Base-by-base conservation (phyloP, 2,329 filamentous ascomycete genomes). In the Penicillium nordicum region DNA sequence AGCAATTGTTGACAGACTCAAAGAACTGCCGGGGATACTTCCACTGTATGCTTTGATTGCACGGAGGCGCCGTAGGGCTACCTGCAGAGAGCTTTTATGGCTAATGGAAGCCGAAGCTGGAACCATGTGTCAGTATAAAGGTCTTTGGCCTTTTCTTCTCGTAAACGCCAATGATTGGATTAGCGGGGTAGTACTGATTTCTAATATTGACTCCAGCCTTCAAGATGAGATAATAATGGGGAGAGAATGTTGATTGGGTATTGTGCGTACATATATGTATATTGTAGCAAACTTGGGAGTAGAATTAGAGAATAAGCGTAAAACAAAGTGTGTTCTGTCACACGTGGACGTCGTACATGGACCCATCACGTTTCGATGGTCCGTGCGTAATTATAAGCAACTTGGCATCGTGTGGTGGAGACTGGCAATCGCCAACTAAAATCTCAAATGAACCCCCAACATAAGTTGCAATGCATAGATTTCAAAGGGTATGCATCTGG, bases 341-440 rank as follows among this genome's bases (percentile, higher is more conserved):
- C 21, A 21, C 21, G 3, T 21, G 21, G 21, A 21, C 21, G 2
- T 18, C 18, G 18, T 18, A 32, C 36, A 38, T 37, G 40, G 34
- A 45, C 32, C 47, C 53, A 55, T 51, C 47, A 55, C 48, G 37
- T 42, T 42, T 25, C 1, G 27, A 18, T 55, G 47, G 53, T 40
- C 47, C n/a, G 53, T 55, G 53, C 53, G 21, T 44, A 34, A 21
- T 29, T 37, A 6, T 16, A 9, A 21, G n/a, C 38, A 11, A 9
- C 29, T 30, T 30, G 29, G 23, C 25, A 9, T 30, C n/a, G 21
- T 8, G n/a, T 30, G 18, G 27, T 21, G 43, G 10, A 40, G n/a
- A 30, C 14, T 40, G 2, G n/a, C 47, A 51, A 27, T 14, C 10
- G 16, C 29, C 40, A 45, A 50, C 18, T 21, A 32, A 14, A 42